Base-by-base conservation (phyloP, 768 basidiomycete species). In the Mycena albidolilacea region DNA sequence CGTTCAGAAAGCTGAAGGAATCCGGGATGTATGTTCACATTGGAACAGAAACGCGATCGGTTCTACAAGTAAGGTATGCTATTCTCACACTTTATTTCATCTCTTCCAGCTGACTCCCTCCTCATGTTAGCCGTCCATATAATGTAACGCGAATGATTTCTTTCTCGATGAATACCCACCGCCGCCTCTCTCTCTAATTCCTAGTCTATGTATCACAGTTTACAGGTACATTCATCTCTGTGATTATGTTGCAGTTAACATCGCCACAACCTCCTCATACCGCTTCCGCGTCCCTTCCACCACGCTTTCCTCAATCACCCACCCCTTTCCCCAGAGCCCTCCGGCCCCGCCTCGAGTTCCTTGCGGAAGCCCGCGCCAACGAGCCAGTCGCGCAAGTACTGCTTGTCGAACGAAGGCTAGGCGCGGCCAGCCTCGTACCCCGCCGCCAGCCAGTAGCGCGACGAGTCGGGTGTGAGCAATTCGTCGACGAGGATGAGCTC, bases 351-450 rank as follows among this genome's bases (percentile, higher is more conserved):
- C 80, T 96, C 95, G n/a, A 95, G 81, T 0, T 95, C 95, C 79
- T 93, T 93, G 75, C 82, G 85, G 79, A 95, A 96, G 0, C 96
- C 96, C 8, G 85, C 83, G 37, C 83, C 78, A 12, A 92, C 92
- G 38, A 99, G 84, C 92, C 96, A 95, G 80, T 99, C 97, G 21
- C 98, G 87, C 68, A 99, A 84, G 78, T 94, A 98, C 83, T 99
- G 98, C 84, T 99, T 99, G 81, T 99, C 98, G 78, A 98, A 99
- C 79, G 95, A 96, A n/a, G 93, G 90, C 82, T 98, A 97, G 0
- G 91, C 79, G 44, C 88, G 85, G 5, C 97, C 98, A 4, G 91
- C 86, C 39, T 83, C 82, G 82, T 98, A 98, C 3, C 85, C 88
- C 6, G 85, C 87, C 7, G 92, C 85, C 0, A 96, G 95, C 98